These are phyloP conservation scores for Monosporascus sp. DNA, from an alignment of 2,329 filamentous ascomycete species.

Conservation along the genomic window DNA sequence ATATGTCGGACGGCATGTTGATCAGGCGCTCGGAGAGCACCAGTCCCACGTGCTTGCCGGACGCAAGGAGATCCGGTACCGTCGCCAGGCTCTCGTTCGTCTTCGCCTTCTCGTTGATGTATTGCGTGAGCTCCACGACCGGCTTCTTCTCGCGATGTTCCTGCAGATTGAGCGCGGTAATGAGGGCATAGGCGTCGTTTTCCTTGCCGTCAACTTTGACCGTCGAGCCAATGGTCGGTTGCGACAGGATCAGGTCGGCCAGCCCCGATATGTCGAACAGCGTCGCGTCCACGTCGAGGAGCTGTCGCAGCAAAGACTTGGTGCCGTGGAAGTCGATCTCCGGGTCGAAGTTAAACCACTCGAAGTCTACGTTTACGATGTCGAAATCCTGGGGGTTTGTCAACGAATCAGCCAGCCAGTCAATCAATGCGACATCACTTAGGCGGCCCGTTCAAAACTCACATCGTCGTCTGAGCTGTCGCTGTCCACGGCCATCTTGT, in stretches of 20 bases:
- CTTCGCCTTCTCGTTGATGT: constrained; percentile 58
- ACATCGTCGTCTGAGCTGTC: constrained; percentile 51
- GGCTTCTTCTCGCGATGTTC: constrained; percentile 73
- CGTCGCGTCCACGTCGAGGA: constrained; percentile 82
- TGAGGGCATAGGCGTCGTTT: constrained; percentile 85
- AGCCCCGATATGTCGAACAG: constrained; percentile 85
- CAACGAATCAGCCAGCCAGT: constrained; percentile 13
- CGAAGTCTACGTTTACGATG: constrained; percentile 92
- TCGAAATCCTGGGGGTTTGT: constrained; percentile 65
- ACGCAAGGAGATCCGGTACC: constrained; percentile 54
- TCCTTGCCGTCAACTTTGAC: constrained; percentile 97
- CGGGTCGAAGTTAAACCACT: constrained; percentile 94
- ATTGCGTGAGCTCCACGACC: constrained; percentile 65
- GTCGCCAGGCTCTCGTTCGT: constrained; percentile 51
- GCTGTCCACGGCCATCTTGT: constrained; percentile 45
- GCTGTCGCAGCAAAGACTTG: constrained; percentile 82
- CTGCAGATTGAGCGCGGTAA: constrained; percentile 79
- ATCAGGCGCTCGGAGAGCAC: constrained; percentile 90
- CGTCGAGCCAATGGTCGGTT: constrained; percentile 84
- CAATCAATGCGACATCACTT: constrained; percentile 2
- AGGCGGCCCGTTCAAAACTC: constrained; percentile 12
- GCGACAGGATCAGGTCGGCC: constrained; percentile 79
- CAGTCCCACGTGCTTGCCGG: constrained; percentile 66
- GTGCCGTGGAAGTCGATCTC: constrained; percentile 92
- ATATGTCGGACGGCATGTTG: constrained; percentile 92